These are phyloP conservation scores for Aschersonia sp. DNA, from an alignment of 2,329 filamentous ascomycete species.

Conservation along the genomic window DNA sequence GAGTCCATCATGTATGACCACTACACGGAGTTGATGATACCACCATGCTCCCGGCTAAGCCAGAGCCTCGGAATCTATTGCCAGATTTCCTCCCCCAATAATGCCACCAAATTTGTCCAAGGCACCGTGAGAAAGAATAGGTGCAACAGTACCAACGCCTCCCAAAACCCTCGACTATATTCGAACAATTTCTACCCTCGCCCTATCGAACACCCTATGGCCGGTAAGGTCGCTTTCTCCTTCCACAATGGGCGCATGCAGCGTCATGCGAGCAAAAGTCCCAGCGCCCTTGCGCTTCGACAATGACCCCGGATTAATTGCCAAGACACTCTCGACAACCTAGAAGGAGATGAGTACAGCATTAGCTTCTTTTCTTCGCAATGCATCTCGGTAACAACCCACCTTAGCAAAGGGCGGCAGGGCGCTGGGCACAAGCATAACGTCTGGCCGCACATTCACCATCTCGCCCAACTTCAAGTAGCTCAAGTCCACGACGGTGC, in stretches of 20 bases:
- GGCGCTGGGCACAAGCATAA: slow-evolving; percentile 69
- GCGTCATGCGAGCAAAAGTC: slow-evolving; percentile 67
- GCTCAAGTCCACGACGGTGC: slow-evolving; percentile 66
- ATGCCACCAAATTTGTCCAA: too few relatives aligned
- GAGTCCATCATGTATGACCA: slow-evolving; percentile 27
- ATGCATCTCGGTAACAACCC: slow-evolving; percentile 12
- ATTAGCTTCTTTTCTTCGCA: too few relatives aligned
- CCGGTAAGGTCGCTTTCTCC: slow-evolving; percentile 47
- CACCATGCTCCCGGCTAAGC: too few relatives aligned
- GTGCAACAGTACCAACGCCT: too few relatives aligned
- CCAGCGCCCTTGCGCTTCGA: slow-evolving; percentile 76
- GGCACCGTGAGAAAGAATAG: too few relatives aligned
- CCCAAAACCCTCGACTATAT: slow-evolving; percentile 33
- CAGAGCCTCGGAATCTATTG: too few relatives aligned
- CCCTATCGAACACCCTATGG: slow-evolving; percentile 69
- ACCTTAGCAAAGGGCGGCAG: slow-evolving; percentile 83
- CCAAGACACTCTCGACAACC: slow-evolving; percentile 81
- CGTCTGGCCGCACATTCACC: slow-evolving; percentile 71
- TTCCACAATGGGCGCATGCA: slow-evolving; percentile 51
- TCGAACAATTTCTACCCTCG: slow-evolving; percentile 74
- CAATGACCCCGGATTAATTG: slow-evolving; percentile 79
- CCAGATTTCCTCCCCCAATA: too few relatives aligned
- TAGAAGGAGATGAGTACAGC: slow-evolving; percentile 17
- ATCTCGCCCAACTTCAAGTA: slow-evolving; percentile 87
- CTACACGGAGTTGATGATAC: too few relatives aligned